Conservation (phyloP, 2,329 filamentous ascomycete species). For the Cordyceps javanica region DNA sequence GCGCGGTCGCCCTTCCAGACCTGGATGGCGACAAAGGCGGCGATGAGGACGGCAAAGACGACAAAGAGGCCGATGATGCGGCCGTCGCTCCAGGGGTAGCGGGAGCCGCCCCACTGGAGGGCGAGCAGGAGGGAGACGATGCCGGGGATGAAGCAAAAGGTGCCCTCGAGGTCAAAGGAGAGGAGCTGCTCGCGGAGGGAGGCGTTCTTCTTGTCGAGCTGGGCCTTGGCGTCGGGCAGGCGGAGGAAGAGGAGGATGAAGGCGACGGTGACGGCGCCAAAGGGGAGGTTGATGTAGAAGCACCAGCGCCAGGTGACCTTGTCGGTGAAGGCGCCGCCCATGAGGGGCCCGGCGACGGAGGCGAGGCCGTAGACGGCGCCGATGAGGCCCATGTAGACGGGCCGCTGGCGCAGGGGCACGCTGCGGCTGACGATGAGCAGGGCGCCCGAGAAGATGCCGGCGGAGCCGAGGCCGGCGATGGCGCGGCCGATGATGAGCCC, state of each 20-base stretch:
- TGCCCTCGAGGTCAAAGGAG: constrained; percentile 35
- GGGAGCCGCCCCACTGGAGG: constrained; percentile 36
- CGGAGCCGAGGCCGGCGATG: constrained; percentile 24
- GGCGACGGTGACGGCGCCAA: constrained; percentile 25
- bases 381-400: constrained; percentile 33
- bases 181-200: constrained; percentile 34
- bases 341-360: constrained; percentile 17
- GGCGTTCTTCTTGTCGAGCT: constrained; percentile 13
- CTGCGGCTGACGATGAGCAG: constrained; percentile 25
- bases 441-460: constrained; percentile 41
- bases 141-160: constrained; percentile 17
- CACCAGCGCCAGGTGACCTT: constrained; percentile 25
- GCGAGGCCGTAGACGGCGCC: constrained; percentile 34
- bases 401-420: constrained; percentile 21
- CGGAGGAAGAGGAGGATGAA: constrained; percentile 22
- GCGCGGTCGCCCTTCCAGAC: constrained; percentile 29
- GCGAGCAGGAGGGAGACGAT: constrained; percentile 40
- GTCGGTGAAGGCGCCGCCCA: constrained; percentile 21
- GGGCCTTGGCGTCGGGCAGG: constrained; percentile 10
- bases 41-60: constrained; percentile 16
- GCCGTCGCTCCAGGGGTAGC: constrained; percentile 22
- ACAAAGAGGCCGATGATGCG: constrained; percentile 42
- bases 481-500: constrained; percentile 17
- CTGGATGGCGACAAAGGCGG: constrained; percentile 22
- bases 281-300: constrained; percentile 27